Percentiles rank a stretch among this genome's conserved stretches.
These are phyloP conservation scores for Setomelanomma holmii DNA, from an alignment of 2,329 filamentous ascomycete species.

Conservation along the genomic window DNA sequence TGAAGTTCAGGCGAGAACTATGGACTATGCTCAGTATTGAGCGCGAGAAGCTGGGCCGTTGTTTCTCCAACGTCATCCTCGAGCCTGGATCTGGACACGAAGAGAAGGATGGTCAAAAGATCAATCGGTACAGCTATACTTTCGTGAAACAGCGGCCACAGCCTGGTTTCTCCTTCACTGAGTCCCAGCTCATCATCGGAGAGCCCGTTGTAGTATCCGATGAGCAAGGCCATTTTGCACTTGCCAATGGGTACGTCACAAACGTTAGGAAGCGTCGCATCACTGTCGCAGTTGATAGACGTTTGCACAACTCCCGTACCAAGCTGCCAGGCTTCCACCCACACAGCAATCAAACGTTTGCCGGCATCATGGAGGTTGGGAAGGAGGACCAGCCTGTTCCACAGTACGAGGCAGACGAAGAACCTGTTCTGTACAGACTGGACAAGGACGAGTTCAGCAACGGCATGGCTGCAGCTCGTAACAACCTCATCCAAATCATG, in stretches of 20 bases:
- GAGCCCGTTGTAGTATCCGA: conserved; percentile 97
- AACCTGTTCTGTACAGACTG: conserved; percentile 76
- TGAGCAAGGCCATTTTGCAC: conserved; percentile 91
- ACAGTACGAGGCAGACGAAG: conserved; percentile 53
- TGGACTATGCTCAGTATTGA: conserved; percentile 96
- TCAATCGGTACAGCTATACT: conserved; percentile 89
- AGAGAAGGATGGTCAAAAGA: conserved; percentile 75
- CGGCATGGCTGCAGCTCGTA: conserved; percentile 92
- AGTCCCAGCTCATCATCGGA: conserved; percentile 85
- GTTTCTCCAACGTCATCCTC: conserved; percentile 87
- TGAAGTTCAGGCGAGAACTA: conserved; percentile 85
- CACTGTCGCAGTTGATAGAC: conserved; percentile 87
- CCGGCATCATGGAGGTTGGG: conserved; percentile 87
- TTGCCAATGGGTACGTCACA: conserved; percentile 90
- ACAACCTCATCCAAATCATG: conserved; percentile 95
- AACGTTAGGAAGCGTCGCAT: conserved; percentile 77
- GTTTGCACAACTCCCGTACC: conserved; percentile 84
- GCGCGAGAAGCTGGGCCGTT: conserved; percentile 85
- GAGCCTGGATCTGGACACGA: conserved; percentile 77
- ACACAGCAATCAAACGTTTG: conserved; percentile 80
- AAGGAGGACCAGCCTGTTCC: conserved; percentile 54
- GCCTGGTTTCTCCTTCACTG: conserved; percentile 79
- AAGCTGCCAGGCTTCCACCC: conserved; percentile 78
- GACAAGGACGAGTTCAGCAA: conserved; percentile 99
- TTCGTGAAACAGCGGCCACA: conserved; percentile 74